Evolutionary conservation across 2,329 filamentous ascomycete species (phyloP), one percentile per base, ranked within the genome.

Genomic region (Pseudogymnoascus sp.): DNA sequence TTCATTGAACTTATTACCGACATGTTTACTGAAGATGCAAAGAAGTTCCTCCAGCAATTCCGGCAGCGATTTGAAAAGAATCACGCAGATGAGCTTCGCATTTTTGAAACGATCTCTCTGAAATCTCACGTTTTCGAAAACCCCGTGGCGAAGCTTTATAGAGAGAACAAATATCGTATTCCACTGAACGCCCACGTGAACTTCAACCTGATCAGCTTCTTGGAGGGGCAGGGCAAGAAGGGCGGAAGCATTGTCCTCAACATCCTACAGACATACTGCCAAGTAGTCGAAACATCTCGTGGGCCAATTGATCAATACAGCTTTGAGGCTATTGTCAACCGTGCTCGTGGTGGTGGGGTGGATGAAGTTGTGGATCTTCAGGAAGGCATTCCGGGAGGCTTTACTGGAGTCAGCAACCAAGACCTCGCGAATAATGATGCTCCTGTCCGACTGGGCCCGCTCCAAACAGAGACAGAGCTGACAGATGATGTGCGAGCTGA

Each of bases 161-260:
- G 85, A 42, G 84, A 87, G 63, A 93, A 93, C 79, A 95, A 91
- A 74, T 99, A 97, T 73, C 86, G 91, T 11, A 82, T 99, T 37
- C 91, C 91, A 0, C 79, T 99, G n/a, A 97, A 93, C 70, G 88
- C 89, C 64, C 89, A 93, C 69, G 88, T 92, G 0, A 92, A 90
- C 64, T 88, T 87, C 64, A 90, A 90, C 65, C 82, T 97, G 7
- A 89, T 96, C 71, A 89, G 92, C 69, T 96, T 93, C 69, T 80
- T 99, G 0, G 93, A 97, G 74, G 86, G 87, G n/a, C 93, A 96
- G 67, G 84, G 88, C 12, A 89, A 90, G 60, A 85, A 89, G 61
- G 92, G 92, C 10, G 93, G 92, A 14, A 84, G 85, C 5, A 85
- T 93, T 12, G 85, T 97, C 67, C 85, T 89, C 38, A 85, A 87